Conservation (phyloP, 2,329 filamentous ascomycete species). For the Fusarium sp. region DNA sequence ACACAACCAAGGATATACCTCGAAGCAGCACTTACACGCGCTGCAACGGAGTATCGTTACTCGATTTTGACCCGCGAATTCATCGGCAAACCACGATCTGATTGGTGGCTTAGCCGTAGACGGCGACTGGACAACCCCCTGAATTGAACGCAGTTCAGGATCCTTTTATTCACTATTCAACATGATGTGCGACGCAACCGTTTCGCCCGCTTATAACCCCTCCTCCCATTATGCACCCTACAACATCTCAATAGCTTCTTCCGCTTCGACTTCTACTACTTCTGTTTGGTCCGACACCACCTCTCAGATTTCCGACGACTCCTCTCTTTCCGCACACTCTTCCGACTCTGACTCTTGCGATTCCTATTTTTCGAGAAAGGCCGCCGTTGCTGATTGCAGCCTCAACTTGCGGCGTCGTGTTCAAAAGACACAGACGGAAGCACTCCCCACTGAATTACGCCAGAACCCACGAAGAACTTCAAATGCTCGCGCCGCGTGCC, state of each 20-base stretch:
- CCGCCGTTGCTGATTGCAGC: conserved; percentile 34
- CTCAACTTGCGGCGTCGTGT: conserved; percentile 37
- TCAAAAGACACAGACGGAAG: conserved; percentile 49
- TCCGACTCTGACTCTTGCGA: conserved; percentile 64
- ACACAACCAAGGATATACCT: conserved; percentile 55
- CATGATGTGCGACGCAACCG: conserved; percentile 66
- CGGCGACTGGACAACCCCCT: conserved; percentile 63
- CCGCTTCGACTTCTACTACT: conserved; percentile 78
- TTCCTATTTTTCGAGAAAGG: conserved; percentile 49
- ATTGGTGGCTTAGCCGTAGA: conserved; percentile 61
- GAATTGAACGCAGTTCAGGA: conserved; percentile 48
- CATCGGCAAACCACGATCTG: conserved; percentile 53
- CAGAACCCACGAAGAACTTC: conserved; percentile 70
- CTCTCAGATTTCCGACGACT: conserved; percentile 75
- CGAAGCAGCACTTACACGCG: conserved; percentile 47
- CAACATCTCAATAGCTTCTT: conserved; percentile 76
- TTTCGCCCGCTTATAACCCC: conserved; percentile 61
- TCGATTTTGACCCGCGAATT: conserved; percentile 50
- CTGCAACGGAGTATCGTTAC: conserved; percentile 54
- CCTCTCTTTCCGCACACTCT: conserved; percentile 69
- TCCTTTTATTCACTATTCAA: conserved; percentile 54
- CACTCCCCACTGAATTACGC: conserved; percentile 69
- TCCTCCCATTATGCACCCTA: conserved; percentile 67
- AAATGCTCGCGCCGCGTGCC: conserved; percentile 66
- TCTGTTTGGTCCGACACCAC: conserved; percentile 82